A percentile compares a stretch with the other conserved stretches of the same genome.
Evolutionary conservation across 352 stramenopile species (phyloP).

Genomic region (Pythium apleroticum): DNA sequence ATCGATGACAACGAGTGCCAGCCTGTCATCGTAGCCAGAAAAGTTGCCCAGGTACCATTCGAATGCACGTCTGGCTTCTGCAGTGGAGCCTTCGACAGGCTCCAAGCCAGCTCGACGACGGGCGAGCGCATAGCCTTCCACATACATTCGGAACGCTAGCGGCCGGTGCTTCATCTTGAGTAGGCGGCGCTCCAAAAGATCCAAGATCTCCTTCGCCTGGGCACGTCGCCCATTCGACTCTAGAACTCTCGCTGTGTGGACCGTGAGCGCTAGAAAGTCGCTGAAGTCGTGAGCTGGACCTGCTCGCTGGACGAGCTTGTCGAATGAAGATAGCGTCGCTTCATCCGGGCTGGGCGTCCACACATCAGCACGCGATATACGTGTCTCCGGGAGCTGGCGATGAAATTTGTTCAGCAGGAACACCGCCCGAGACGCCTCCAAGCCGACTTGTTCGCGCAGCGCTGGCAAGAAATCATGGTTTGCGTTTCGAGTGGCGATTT

Average conservation of each 20-base stretch:
- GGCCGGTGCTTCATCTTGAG: constrained; percentile 13
- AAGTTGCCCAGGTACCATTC: constrained; percentile 6
- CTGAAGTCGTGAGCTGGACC: not conserved
- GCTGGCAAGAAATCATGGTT: not conserved
- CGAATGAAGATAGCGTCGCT: not conserved
- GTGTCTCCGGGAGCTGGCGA: constrained; percentile 4
- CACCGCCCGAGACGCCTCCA: constrained; percentile 6
- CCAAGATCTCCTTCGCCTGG: constrained; percentile 12
- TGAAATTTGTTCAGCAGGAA: constrained; percentile 14
- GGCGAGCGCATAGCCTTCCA: not conserved
- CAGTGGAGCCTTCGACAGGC: not conserved
- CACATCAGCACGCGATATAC: not conserved
- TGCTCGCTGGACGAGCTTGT: constrained; percentile 7
- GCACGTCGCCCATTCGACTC: not conserved
- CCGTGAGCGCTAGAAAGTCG: constrained; percentile 11
- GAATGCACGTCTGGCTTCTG: not conserved
- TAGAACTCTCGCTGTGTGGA: constrained; percentile 4
- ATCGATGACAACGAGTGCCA: not conserved
- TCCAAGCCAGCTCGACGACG: not conserved
- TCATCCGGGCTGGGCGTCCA: not conserved
- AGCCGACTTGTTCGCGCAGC: not conserved
- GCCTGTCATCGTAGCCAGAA: not conserved
- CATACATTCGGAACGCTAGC: constrained; percentile 6
- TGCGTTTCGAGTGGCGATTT: not conserved
- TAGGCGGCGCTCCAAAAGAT: constrained; percentile 12